Evolutionary conservation across 352 stramenopile genomes (phyloP).

Genomic region (Pythium dissotocum): DNA sequence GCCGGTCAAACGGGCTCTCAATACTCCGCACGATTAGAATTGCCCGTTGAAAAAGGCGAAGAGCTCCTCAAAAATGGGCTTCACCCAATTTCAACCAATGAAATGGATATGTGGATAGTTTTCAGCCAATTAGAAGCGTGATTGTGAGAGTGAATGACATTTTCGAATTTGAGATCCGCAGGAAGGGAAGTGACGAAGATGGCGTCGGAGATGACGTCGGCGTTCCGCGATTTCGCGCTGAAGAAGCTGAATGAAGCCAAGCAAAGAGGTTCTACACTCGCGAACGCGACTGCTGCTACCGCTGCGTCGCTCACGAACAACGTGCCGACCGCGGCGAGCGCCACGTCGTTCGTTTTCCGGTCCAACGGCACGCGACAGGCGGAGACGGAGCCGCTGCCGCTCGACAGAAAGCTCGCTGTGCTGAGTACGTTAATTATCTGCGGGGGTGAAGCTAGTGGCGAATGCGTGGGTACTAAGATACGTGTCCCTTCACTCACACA

Average conservation of each 20-base stretch:
- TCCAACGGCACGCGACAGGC: conserved; percentile 18
- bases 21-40: neutral
- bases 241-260: conserved; percentile 77
- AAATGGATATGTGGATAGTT: neutral
- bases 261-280: conserved; percentile 60
- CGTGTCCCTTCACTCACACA: conserved; percentile 12
- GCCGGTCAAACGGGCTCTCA: neutral
- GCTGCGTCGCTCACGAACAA: conserved; percentile 53
- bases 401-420: conserved; percentile 37
- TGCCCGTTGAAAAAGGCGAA: conserved; percentile 3
- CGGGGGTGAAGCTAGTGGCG: neutral
- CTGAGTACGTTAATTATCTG: conserved; percentile 28
- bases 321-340: conserved; percentile 36
- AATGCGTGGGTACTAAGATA: neutral
- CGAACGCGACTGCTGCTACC: conserved; percentile 45
- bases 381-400: conserved; percentile 31
- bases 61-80: conserved; percentile 4
- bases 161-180: conserved; percentile 6
- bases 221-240: conserved; percentile 70
- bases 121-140: conserved; percentile 16
- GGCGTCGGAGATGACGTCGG: conserved; percentile 63
- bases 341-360: conserved; percentile 43
- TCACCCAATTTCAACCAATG: conserved; percentile 11
- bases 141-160: conserved; percentile 4
- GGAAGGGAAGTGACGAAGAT: conserved; percentile 26